These are phyloP conservation scores for Fraxinus pennsylvanica DNA, from an alignment of 257 asterid species.

Conservation along the genomic window DNA sequence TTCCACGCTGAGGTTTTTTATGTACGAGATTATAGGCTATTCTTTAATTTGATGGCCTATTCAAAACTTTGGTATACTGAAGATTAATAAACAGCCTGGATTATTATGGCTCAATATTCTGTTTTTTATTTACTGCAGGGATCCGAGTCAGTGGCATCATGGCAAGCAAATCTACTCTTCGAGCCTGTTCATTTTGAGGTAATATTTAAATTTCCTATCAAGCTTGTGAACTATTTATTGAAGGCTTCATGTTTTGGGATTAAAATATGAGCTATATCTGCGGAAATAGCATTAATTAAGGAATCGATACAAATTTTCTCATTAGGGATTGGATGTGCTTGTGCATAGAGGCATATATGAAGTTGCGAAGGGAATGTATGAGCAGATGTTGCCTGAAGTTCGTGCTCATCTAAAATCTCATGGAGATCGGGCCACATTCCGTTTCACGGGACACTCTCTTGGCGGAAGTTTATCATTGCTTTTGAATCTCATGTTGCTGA, in stretches of 20 bases:
- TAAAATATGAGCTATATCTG: background rate
- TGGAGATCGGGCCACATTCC: conserved; percentile 63
- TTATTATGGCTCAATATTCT: background rate
- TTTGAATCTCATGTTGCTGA: conserved; percentile 80
- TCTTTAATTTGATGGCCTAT: background rate
- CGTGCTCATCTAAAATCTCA: conserved; percentile 57
- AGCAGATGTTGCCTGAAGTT: conserved; percentile 87
- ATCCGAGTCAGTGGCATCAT: conserved; percentile 77
- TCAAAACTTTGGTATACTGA: background rate
- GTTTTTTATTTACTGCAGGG: background rate
- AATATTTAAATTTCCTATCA: conserved; percentile 16
- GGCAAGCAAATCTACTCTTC: conserved; percentile 94
- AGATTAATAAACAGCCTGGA: background rate
- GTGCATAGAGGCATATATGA: conserved; percentile 96
- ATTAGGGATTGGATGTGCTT: conserved; percentile 76
- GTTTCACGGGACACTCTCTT: conserved; percentile 94
- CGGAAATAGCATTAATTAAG: background rate
- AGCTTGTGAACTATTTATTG: background rate
- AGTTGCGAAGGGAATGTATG: conserved; percentile 96
- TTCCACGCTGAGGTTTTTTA: background rate
- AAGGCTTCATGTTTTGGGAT: background rate
- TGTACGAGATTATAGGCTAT: too few relatives aligned
- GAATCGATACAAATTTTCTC: conserved; percentile 23
- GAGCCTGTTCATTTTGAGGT: conserved; percentile 97
- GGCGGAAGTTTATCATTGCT: conserved; percentile 93